Conservation (phyloP, 352 stramenopile genomes). For the Phytophthora pisi region DNA sequence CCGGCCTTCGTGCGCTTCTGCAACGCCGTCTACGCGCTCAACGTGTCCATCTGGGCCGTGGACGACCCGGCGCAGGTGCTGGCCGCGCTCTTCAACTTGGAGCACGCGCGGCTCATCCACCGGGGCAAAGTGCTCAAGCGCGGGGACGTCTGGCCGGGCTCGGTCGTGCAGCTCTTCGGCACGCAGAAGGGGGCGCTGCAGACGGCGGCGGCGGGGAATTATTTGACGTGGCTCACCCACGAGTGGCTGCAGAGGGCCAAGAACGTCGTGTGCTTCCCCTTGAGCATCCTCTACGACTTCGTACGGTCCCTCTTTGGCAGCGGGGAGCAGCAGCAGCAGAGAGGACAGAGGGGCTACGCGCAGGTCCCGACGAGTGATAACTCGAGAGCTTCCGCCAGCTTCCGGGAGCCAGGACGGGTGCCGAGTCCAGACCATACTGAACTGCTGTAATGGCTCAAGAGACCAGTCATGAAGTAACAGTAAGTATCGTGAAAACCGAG, state of each 20-base stretch:
- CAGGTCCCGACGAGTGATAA: constrained; percentile 37
- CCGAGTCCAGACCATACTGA: constrained; percentile 52
- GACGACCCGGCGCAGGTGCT: constrained; percentile 69
- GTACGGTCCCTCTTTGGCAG: constrained; percentile 67
- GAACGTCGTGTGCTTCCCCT: constrained; percentile 70
- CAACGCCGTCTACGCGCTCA: constrained; percentile 78
- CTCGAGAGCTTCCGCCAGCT: constrained; percentile 30
- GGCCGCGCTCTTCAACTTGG: constrained; percentile 74
- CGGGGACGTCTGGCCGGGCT: constrained; percentile 80
- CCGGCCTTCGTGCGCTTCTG: constrained; percentile 80
- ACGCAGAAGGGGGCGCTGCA: constrained; percentile 50
- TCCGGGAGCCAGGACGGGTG: constrained; percentile 66
- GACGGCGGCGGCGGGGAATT: constrained; percentile 16
- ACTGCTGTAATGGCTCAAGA: constrained; percentile 27
- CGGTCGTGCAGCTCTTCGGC: constrained; percentile 84
- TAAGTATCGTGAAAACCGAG: too few relatives aligned
- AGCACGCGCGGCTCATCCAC: constrained; percentile 79
- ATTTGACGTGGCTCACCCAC: constrained; percentile 33
- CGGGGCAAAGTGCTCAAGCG: constrained; percentile 84
- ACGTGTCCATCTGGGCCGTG: constrained; percentile 82
- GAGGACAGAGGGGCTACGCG: constrained; percentile 52
- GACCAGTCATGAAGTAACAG: neutral
- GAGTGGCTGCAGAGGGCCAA: constrained; percentile 51
- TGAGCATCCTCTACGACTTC: constrained; percentile 71
- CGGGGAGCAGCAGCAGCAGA: constrained; percentile 27